phyloP scores from a whole-genome alignment of 495 filamentous ascomycete species.

The Aspergillus bertholletiae region DNA sequence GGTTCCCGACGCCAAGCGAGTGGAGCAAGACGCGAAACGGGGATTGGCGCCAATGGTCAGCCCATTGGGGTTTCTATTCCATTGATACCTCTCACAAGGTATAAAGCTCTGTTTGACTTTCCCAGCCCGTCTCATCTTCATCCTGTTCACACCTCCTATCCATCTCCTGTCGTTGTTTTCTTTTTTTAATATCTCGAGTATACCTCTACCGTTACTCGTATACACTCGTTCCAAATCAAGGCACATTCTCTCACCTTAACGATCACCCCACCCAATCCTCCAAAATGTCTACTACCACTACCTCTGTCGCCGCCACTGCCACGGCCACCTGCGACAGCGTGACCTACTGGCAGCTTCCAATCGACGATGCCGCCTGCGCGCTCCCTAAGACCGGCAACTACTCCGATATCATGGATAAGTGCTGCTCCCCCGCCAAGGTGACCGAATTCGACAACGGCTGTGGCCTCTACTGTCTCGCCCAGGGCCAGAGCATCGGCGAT shows the following conservation, averaged over 20 bases:
- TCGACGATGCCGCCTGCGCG: conserved; percentile 42
- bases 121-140: too few relatives aligned
- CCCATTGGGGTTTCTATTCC: too few relatives aligned
- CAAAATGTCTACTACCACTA: conserved; percentile 18
- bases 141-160: too few relatives aligned
- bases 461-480: conserved; percentile 48
- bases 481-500: conserved; percentile 33
- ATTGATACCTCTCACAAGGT: too few relatives aligned
- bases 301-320: conserved; percentile 19
- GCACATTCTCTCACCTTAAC: not conserved
- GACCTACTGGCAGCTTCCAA: conserved; percentile 37
- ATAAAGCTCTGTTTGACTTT: too few relatives aligned
- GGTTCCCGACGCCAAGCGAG: not conserved
- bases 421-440: conserved; percentile 42
- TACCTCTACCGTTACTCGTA: too few relatives aligned
- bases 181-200: too few relatives aligned
- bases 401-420: conserved; percentile 37
- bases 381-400: conserved; percentile 31
- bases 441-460: conserved; percentile 43
- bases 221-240: not conserved
- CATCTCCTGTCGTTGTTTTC: too few relatives aligned
- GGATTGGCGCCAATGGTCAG: too few relatives aligned
- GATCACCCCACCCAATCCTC: not conserved
- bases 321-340: conserved; percentile 23
- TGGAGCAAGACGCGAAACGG: too few relatives aligned